Conservation (phyloP, 2,329 filamentous ascomycete species). For the Orbilia blumenaviensis region DNA sequence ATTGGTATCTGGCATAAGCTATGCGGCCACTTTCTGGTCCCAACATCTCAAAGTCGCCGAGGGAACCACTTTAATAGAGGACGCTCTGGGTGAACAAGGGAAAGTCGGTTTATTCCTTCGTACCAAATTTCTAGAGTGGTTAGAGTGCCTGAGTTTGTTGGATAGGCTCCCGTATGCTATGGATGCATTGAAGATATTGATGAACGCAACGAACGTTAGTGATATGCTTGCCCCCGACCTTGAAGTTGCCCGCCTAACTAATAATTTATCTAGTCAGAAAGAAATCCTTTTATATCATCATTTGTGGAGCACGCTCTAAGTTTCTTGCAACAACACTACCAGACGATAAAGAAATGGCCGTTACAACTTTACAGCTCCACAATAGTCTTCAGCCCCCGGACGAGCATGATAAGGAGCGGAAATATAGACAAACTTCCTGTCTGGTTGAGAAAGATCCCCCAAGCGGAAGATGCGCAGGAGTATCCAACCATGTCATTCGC, state of each 20-base stretch:
- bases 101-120: slow-evolving; percentile 56
- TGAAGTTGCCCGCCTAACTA: background rate
- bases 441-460: slow-evolving; percentile 50
- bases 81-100: slow-evolving; percentile 13
- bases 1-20: slow-evolving; percentile 50
- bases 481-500: background rate
- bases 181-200: background rate
- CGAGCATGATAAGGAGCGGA: slow-evolving; percentile 33
- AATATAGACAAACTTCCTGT: slow-evolving; percentile 49
- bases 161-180: background rate
- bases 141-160: slow-evolving; percentile 58
- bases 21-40: slow-evolving; percentile 58
- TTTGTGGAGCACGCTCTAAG: background rate
- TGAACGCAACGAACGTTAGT: background rate
- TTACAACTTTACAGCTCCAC: slow-evolving; percentile 55
- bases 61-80: slow-evolving; percentile 16
- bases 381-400: slow-evolving; percentile 54
- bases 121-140: slow-evolving; percentile 57
- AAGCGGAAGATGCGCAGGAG: background rate
- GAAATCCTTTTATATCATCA: background rate
- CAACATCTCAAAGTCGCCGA: slow-evolving; percentile 54
- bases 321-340: slow-evolving; percentile 28
- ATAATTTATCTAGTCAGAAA: background rate
- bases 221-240: background rate
- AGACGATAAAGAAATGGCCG: slow-evolving; percentile 50